phyloP scores from a whole-genome alignment of 768 basidiomycete species.

The Hypsizygus marmoreus region DNA sequence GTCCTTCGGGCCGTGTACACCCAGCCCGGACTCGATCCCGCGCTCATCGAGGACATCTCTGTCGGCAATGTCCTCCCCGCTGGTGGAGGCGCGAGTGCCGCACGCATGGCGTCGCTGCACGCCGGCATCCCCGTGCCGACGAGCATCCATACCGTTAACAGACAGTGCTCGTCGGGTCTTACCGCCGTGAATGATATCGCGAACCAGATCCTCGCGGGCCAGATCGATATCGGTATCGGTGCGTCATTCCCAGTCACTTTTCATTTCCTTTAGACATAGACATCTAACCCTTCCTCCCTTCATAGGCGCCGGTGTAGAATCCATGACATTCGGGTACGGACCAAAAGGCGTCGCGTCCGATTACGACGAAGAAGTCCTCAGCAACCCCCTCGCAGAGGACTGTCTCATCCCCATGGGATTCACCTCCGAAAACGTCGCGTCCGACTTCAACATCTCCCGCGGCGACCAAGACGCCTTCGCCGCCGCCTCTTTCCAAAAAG shows the following conservation, averaged over 20 bases:
- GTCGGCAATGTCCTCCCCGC: constrained; percentile 91
- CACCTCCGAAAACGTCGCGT: constrained; percentile 92
- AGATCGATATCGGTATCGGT: constrained; percentile 92
- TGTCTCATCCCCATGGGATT: constrained; percentile 90
- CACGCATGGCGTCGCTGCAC: constrained; percentile 85
- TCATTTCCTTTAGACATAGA: constrained; percentile 5
- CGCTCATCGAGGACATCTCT: constrained; percentile 79
- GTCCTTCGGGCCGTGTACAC: constrained; percentile 76
- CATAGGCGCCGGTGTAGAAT: constrained; percentile 83
- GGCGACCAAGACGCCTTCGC: constrained; percentile 83
- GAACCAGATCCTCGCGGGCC: constrained; percentile 72
- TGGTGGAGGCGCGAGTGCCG: constrained; percentile 77
- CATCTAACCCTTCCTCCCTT: no score
- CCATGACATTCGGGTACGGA: constrained; percentile 83
- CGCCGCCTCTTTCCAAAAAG: constrained; percentile 83
- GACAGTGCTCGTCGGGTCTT: constrained; percentile 89
- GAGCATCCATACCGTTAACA: constrained; percentile 80
- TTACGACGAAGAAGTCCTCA: constrained; percentile 64
- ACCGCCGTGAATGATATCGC: constrained; percentile 83
- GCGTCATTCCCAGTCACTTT: constrained; percentile 22
- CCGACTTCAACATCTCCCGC: constrained; percentile 74
- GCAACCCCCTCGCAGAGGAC: constrained; percentile 72
- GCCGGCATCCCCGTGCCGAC: constrained; percentile 82
- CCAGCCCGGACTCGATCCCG: constrained; percentile 71
- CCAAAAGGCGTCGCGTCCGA: constrained; percentile 50